Base-by-base conservation (phyloP, 768 basidiomycete genomes). In the Amanita polypyramis region DNA sequence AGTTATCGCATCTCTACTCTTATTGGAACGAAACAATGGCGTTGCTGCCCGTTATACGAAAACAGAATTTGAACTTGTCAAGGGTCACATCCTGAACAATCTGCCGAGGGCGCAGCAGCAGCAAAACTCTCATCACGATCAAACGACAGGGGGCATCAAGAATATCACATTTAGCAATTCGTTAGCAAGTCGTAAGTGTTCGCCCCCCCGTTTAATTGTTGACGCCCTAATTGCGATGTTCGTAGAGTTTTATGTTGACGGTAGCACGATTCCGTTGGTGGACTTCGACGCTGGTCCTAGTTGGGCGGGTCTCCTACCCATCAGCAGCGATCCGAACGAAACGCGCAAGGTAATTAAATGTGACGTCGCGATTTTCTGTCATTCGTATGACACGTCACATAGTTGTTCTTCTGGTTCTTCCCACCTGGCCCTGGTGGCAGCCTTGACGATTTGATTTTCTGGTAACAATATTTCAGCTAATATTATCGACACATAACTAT, bases 341-440 rank as follows among this genome's bases (percentile, higher is more conserved):
- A 82, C 81, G 4, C 73, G 84, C 37, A 70, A 86, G 73, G 82
- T 81, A 51, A 33, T 41, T 39, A 38, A 46, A 21, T 30, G 41
- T 7, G 25, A 8, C 12, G 6, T 12, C 11, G 15, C 15, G 11
- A 2, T 20, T 15, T 12, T 33, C 30, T n/a, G n/a, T 30, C 32
- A 8, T 3, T 19, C 12, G 36, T 3, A 20, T 38, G 17, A 47
- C 30, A n/a, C 15, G 12, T 37, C 11, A 35, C 30, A 0, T 46
- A 87, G 82, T 72, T 86, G 12, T 88, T 82, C 68, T 88, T 88
- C 65, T 87, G 85, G 85, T 82, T 85, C 64, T 87, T 85, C 68
- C 85, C 85, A 46, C 82, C 85, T 1, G 84, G 82, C 3, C 81
- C 82, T 0, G 65, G 77, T 54, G 85, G 84, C 15, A 82, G 78